Evolutionary conservation across 2,329 filamentous ascomycete genomes (phyloP).

Genomic region (Coniella vitis): DNA sequence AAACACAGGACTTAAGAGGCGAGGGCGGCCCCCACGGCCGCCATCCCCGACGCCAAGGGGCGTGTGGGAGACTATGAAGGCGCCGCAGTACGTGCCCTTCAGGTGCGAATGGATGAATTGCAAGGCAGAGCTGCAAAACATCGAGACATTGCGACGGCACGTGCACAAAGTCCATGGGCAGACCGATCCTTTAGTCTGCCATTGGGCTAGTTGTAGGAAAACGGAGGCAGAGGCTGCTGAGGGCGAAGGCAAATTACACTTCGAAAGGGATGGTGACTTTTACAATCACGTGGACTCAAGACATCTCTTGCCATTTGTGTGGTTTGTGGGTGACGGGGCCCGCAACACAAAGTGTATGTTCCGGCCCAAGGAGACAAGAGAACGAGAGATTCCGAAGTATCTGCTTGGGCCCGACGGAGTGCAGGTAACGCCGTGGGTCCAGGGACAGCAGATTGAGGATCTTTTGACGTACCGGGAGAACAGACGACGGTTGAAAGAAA

Average conservation of each 20-base stretch:
- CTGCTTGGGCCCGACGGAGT: slow-evolving; percentile 44
- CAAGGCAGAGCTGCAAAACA: slow-evolving; percentile 54
- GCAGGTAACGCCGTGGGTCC: slow-evolving; percentile 53
- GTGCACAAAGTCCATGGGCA: slow-evolving; percentile 43
- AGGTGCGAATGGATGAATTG: slow-evolving; percentile 55
- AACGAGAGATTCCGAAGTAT: slow-evolving; percentile 35
- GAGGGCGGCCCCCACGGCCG: slow-evolving; percentile 21
- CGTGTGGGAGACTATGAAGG: slow-evolving; percentile 21
- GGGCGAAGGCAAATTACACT: slow-evolving; percentile 12
- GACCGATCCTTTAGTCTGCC: slow-evolving; percentile 22
- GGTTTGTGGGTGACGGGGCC: slow-evolving; percentile 55
- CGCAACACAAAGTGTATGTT: slow-evolving; percentile 29
- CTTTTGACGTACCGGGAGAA: slow-evolving; percentile 38
- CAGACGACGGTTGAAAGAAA: slow-evolving; percentile 34
- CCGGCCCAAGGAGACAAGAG: not conserved
- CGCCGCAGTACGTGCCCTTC: slow-evolving; percentile 43
- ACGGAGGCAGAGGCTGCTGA: not conserved
- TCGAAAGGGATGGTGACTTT: slow-evolving; percentile 28
- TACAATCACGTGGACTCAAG: slow-evolving; percentile 43
- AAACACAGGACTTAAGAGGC: slow-evolving; percentile 15
- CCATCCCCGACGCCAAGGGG: slow-evolving; percentile 13
- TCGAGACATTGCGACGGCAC: slow-evolving; percentile 51
- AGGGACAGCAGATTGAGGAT: slow-evolving; percentile 45
- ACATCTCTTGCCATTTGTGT: slow-evolving; percentile 48
- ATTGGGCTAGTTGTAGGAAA: slow-evolving; percentile 35